These are phyloP conservation scores for Malus sieversii DNA, from an alignment of 306 rosid species.

Conservation along the genomic window DNA sequence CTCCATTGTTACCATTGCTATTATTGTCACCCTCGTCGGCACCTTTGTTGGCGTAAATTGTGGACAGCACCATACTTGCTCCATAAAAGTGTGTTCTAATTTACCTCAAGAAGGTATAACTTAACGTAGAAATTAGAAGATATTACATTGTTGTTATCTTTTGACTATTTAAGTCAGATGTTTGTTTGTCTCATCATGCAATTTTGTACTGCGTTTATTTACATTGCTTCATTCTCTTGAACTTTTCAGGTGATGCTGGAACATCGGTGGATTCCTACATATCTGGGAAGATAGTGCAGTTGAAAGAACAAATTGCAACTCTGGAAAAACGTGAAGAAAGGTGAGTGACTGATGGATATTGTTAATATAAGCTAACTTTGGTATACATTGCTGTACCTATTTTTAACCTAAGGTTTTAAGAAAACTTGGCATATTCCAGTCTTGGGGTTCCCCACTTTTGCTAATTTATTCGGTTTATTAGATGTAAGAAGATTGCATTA, in stretches of 20 bases:
- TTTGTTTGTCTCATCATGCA: background rate
- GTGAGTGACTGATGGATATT: constrained; percentile 25
- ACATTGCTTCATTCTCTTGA: background rate
- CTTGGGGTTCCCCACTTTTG: background rate
- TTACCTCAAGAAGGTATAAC: background rate
- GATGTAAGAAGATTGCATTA: background rate
- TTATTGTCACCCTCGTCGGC: background rate
- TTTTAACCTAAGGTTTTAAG: background rate
- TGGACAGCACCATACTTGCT: background rate
- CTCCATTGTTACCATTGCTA: background rate
- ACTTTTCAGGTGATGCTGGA: constrained; percentile 73
- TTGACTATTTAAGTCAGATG: background rate
- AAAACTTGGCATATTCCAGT: background rate
- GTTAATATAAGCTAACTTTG: background rate
- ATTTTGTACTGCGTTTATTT: background rate
- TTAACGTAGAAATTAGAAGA: background rate
- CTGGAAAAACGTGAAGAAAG: constrained; percentile 97
- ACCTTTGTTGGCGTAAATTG: background rate
- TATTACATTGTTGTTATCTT: background rate
- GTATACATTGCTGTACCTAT: background rate
- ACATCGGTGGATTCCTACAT: constrained; percentile 74
- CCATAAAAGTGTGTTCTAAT: background rate
- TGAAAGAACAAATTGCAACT: constrained; percentile 89
- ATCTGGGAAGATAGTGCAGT: constrained; percentile 69
- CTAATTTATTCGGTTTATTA: background rate